Evolutionary conservation across 768 basidiomycete species (phyloP).

Genomic region (Rhodotorula diobovata): DNA sequence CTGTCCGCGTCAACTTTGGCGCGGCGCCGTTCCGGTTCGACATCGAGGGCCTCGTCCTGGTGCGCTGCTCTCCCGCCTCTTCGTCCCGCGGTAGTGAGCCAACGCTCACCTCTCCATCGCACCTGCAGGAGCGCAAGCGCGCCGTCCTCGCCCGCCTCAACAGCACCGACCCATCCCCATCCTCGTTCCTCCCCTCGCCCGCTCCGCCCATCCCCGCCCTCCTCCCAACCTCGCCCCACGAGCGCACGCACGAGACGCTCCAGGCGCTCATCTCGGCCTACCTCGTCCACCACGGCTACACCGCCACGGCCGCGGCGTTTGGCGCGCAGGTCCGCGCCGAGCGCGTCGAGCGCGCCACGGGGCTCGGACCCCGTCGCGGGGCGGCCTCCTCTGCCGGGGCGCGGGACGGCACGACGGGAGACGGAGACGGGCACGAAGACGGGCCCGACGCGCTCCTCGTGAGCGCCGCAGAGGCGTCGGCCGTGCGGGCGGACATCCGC

Average conservation of each 20-base stretch:
- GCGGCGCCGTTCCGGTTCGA: slow-evolving; percentile 80
- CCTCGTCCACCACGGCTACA: slow-evolving; percentile 78
- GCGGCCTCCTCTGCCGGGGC: background rate
- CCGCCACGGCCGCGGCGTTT: slow-evolving; percentile 65
- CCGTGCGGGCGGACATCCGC: slow-evolving; percentile 62
- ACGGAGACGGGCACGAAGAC: background rate
- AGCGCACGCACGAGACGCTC: slow-evolving; percentile 58
- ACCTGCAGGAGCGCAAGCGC: slow-evolving; percentile 39
- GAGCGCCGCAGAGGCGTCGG: background rate
- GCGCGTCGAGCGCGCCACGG: slow-evolving; percentile 10
- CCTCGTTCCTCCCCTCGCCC: slow-evolving; percentile 10
- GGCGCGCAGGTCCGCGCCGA: slow-evolving; percentile 52
- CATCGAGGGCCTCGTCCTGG: slow-evolving; percentile 73
- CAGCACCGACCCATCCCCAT: background rate
- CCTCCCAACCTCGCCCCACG: background rate
- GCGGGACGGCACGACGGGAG: too few relatives aligned
- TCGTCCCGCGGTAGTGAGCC: too few relatives aligned
- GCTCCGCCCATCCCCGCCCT: slow-evolving; percentile 20
- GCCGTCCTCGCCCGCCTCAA: slow-evolving; percentile 11
- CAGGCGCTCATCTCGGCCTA: slow-evolving; percentile 73
- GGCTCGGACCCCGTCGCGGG: background rate
- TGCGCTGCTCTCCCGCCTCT: background rate
- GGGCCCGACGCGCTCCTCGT: background rate
- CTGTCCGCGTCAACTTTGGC: slow-evolving; percentile 81
- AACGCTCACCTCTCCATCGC: background rate